Evolutionary conservation across 108 stramenopile genomes (phyloP), one percentile per base, ranked within the genome.

Genomic region (Pseudonitzschia delicatissima): DNA sequence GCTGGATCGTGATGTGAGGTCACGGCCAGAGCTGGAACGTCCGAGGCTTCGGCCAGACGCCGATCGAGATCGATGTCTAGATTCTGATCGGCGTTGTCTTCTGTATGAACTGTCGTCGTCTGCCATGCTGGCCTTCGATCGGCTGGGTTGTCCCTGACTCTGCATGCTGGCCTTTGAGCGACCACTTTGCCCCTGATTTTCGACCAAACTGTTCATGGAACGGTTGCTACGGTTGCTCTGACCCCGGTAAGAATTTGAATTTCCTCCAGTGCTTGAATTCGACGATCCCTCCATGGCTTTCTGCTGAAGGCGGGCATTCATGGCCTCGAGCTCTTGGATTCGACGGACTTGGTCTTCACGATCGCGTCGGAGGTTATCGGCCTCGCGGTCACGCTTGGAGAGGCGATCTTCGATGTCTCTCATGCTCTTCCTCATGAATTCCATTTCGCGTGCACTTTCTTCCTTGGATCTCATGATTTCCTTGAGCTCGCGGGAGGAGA

Each of bases 11-110:
- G n/a, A n/a, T n/a, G n/a, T n/a, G n/a, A n/a, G n/a, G n/a, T n/a
- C n/a, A 6, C 47, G 9, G 6, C 47, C 7, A 4, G 47, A 48
- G 1, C 47, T 23, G 2, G 20, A 18, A 3, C 47, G 47, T 2
- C 23, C 47, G 2, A 48, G 47, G 20, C 21, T 48, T 17, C 47
- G 9, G 7, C 47, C 47, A 23, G 47, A 48, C 20, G 20, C 2
- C 20, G 45, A 45, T 4, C 45, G 45, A n/a, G 47, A 48, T 48
- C 47, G n/a, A n/a, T n/a, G n/a, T n/a, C n/a, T n/a, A n/a, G n/a
- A n/a, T 2, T 48, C 47, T 6, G 20, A 23, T 21, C 47, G 47
- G 47, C 6, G 21, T 48, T 48, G 21, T 21, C 47, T 1, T 21
- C 21, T 8, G 2, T n/a, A n/a, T n/a, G n/a, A n/a, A n/a, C n/a